Evolutionary conservation across 805 yeast species (phyloP).

Genomic region (Barnettozyma sucrosica): DNA sequence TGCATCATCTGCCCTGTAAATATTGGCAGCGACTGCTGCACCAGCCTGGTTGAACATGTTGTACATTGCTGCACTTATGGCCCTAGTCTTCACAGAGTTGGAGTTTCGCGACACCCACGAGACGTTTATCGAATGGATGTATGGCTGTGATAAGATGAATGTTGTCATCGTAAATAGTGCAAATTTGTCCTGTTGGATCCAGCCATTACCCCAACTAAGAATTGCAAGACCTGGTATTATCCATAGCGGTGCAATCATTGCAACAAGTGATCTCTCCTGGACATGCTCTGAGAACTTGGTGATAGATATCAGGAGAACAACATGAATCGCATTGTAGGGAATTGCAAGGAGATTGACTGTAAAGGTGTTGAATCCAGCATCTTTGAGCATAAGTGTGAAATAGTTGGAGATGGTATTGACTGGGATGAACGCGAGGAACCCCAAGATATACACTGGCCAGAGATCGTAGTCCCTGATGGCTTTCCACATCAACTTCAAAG

Average conservation of each 20-base stretch:
- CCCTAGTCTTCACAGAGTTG: constrained; percentile 51
- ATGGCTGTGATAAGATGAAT: constrained; percentile 6
- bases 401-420: constrained; percentile 29
- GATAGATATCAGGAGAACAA: constrained; percentile 30
- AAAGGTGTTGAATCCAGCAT: constrained; percentile 47
- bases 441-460: constrained; percentile 51
- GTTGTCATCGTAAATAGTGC: constrained; percentile 28
- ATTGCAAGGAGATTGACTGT: constrained; percentile 45
- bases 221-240: constrained; percentile 29
- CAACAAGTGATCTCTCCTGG: constrained; percentile 21
- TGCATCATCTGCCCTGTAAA: constrained; percentile 50
- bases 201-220: constrained; percentile 33
- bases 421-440: constrained; percentile 39
- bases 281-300: constrained; percentile 33
- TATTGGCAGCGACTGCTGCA: constrained; percentile 45
- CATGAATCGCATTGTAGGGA: constrained; percentile 40
- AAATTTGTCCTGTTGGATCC: not conserved
- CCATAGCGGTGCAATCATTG: constrained; percentile 28
- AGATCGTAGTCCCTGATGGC: constrained; percentile 45
- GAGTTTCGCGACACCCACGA: constrained; percentile 54
- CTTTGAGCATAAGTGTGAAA: constrained; percentile 41
- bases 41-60: constrained; percentile 63
- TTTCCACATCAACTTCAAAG: constrained; percentile 31
- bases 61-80: constrained; percentile 58
- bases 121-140: constrained; percentile 5